Evolutionary conservation across 1,284 basidiomycete genomes (phyloP), one percentile per base, ranked within the genome.

Genomic region (Ceratobasidium sp.): DNA sequence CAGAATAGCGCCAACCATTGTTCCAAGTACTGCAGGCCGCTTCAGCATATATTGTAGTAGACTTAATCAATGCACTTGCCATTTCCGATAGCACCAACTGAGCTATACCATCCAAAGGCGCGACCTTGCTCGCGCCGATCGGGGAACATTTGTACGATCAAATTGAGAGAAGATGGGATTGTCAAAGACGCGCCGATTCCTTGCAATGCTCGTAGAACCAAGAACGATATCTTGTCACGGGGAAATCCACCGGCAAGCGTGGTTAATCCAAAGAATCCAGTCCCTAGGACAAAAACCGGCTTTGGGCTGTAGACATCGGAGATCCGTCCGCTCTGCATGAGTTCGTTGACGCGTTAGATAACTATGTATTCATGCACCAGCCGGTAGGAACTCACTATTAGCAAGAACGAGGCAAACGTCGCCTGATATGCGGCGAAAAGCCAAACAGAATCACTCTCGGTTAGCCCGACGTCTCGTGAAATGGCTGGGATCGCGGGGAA

Each of bases 1-100:
- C 72, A 89, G 85, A 26, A 87, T 82, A 5, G 86, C 87, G 39
- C 87, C 87, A 61, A 88, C 85, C 67, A 88, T 83, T 10, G 88
- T 80, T 23, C 88, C 88, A 49, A 87, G 81, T 13, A 78, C 77
- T 67, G 49, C 12, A 42, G 10, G 3, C 18, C 13, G 12, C 18
- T 67, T 39, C 33, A 67, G 64, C 18, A 49, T 67, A 49, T 87
- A 71, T 9, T 20, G 26, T 51, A 13, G 51, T 51, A 49, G 15
- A 79, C 64, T 12, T 69, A 68, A 42, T 23, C 23, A 68, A n/a
- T 0, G 56, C 56, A 49, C 51, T 39, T 13, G 78, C 64, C 64
- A 42, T 85, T 87, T 13, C 86, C 87, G 26, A 87, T 80, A 12
- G 83, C 86, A 10, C 83, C 86, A 55, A 81, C 82, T 20, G 82